Evolutionary conservation across 208 protist genomes (phyloP), one percentile per base, ranked within the genome.

Genomic region (Wallacemonas sp.): DNA sequence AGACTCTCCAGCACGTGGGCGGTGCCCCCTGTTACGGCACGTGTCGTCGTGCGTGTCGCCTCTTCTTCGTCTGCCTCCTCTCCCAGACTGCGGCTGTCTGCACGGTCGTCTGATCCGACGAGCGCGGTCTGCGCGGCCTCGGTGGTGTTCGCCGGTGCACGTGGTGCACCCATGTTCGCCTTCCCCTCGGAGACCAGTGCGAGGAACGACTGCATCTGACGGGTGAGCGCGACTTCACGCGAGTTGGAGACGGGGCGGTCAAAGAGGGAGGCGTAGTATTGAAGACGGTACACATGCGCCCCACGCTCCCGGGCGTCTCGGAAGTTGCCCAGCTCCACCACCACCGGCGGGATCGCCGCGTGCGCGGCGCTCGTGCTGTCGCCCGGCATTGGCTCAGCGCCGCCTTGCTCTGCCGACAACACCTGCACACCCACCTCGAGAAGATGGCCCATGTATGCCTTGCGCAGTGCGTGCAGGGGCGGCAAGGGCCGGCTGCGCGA

Each of bases 241-340:
- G 3, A 25, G 8, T 16, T 7, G 10, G 44, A 26, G 0, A n/a
- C 32, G 0, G 52, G 16, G 0, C 4, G 14, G 31, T 59, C 52
- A 29, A 59, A 59, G 18, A 25, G 49, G 8, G 57, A 65, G 28
- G 45, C 59, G 61, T 69, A 67, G 36, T 71, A 49, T 26, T 68
- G 74, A 4, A 79, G 49, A 3, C 63, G 67, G 36, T 59, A 79
- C 10, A 65, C 64, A 46, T 79, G 74, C 14, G 59, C 59, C 3
- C 29, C 32, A 7, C 52, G 52, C 36, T 65, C 49, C 4, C 48
- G 57, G 11, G 44, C 52, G 1, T 31, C 38, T 1, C 52, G 25
- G 48, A 39, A 65, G 42, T 63, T 42, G 2, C 29, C 68, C 44
- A 71, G 39, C 3, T 65, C 16, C 10, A 74, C 42, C 41, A 79